Percentiles rank a stretch among this genome's conserved stretches.
phyloP scores from a whole-genome alignment of 2,329 filamentous ascomycete genomes.

The Blastomyces silverae region DNA sequence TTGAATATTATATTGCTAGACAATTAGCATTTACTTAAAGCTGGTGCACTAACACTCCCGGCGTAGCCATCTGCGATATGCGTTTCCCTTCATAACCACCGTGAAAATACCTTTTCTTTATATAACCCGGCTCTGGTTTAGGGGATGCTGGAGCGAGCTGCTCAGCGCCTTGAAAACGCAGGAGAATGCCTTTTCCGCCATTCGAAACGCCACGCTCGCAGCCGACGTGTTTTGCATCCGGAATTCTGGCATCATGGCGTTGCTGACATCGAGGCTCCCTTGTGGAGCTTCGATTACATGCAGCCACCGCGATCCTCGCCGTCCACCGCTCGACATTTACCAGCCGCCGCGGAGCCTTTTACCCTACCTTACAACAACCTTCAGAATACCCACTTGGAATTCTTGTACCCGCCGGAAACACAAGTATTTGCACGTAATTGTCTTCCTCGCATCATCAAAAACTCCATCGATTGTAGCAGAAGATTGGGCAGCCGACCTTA shows the following conservation, averaged over 20 bases:
- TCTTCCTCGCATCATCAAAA: conserved; percentile 8
- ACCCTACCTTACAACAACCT: conserved; percentile 6
- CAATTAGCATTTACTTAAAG: not conserved
- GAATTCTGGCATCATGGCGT: conserved; percentile 34
- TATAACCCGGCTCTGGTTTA: conserved; percentile 14
- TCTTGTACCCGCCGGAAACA: conserved; percentile 35
- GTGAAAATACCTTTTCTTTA: conserved; percentile 24
- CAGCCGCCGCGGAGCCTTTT: not conserved
- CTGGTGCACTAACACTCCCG: not conserved
- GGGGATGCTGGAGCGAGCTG: conserved; percentile 49
- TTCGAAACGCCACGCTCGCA: conserved; percentile 36
- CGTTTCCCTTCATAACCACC: conserved; percentile 26
- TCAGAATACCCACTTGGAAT: conserved; percentile 29
- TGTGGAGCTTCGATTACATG: conserved; percentile 33
- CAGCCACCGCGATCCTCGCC: conserved; percentile 20
- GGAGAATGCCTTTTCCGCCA: conserved; percentile 42
- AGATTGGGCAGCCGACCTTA: conserved; percentile 21
- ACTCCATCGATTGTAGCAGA: conserved; percentile 18
- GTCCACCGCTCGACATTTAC: not conserved
- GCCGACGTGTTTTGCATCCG: conserved; percentile 31
- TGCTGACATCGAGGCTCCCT: conserved; percentile 27
- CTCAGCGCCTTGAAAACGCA: conserved; percentile 46
- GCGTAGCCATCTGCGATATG: conserved; percentile 15
- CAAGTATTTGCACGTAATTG: conserved; percentile 20
- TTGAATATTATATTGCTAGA: not conserved